phyloP scores from a whole-genome alignment of 2,329 filamentous ascomycete species.

The Thielaviopsis cerberus region DNA sequence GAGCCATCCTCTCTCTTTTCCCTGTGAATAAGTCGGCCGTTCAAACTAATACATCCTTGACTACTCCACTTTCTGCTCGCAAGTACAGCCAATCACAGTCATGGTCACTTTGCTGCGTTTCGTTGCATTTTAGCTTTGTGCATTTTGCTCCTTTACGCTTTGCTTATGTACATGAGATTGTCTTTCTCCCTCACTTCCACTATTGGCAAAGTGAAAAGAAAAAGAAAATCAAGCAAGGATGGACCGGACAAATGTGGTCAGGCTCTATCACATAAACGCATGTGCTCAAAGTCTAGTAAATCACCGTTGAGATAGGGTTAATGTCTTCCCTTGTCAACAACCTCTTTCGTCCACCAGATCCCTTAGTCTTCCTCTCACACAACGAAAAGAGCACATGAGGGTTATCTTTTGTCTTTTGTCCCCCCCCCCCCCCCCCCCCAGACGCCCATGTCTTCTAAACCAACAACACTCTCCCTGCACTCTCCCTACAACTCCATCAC shows the following conservation, averaged over 20 bases:
- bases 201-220: too few species aligned
- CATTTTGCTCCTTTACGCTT: neutral
- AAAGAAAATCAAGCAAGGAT: too few species aligned
- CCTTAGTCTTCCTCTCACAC: neutral
- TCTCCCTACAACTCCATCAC: too few species aligned
- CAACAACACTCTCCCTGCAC: too few species aligned
- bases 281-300: neutral
- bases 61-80: neutral
- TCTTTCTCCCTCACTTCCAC: too few species aligned
- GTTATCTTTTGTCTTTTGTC: neutral
- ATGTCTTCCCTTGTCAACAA: neutral
- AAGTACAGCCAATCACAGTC: neutral
- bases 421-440: neutral
- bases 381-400: neutral
- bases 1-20: too few species aligned
- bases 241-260: neutral
- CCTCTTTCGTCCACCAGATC: neutral
- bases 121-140: neutral
- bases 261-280: neutral
- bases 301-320: neutral
- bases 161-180: too few species aligned
- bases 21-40: neutral
- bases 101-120: neutral
- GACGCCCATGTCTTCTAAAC: neutral
- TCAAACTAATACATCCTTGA: neutral